Evolutionary conservation across 2,329 filamentous ascomycete genomes (phyloP).

Genomic region (Zymoseptoria pseudotritici): DNA sequence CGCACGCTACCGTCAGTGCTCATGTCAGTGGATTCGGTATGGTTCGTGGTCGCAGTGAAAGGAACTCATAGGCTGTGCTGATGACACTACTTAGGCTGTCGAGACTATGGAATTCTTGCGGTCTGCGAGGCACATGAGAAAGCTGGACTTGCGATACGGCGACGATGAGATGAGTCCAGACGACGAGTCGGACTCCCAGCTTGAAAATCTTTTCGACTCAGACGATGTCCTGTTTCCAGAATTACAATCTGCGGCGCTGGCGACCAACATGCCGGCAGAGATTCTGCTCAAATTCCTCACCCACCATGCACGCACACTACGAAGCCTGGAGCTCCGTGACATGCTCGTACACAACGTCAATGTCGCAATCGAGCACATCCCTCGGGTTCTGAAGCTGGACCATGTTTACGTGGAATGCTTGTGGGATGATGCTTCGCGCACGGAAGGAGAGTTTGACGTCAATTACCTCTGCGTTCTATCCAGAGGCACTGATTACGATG

Average conservation of each 20-base stretch:
- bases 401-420: constrained; percentile 19
- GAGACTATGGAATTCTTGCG: constrained; percentile 11
- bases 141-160: constrained; percentile 13
- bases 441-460: constrained; percentile 1
- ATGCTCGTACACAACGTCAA: constrained; percentile 14
- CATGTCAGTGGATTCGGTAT: constrained; percentile 1
- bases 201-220: constrained; percentile 8
- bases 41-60: neutral
- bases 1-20: constrained; percentile 7
- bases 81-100: neutral
- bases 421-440: constrained; percentile 10
- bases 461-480: constrained; percentile 9
- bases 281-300: constrained; percentile 15
- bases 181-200: constrained; percentile 5
- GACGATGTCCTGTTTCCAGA: constrained; percentile 11
- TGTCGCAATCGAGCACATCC: constrained; percentile 13
- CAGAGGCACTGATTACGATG: constrained; percentile 10
- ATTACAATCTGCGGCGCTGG: constrained; percentile 9
- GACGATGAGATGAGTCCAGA: constrained; percentile 13
- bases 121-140: constrained; percentile 3
- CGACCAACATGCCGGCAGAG: constrained; percentile 12
- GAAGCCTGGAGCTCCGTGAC: constrained; percentile 10
- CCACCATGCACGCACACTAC: constrained; percentile 8
- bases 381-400: constrained; percentile 13
- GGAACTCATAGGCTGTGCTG: neutral